Base-by-base conservation (phyloP, 2,329 filamentous ascomycete genomes). In the Fusarium anthophilum region DNA sequence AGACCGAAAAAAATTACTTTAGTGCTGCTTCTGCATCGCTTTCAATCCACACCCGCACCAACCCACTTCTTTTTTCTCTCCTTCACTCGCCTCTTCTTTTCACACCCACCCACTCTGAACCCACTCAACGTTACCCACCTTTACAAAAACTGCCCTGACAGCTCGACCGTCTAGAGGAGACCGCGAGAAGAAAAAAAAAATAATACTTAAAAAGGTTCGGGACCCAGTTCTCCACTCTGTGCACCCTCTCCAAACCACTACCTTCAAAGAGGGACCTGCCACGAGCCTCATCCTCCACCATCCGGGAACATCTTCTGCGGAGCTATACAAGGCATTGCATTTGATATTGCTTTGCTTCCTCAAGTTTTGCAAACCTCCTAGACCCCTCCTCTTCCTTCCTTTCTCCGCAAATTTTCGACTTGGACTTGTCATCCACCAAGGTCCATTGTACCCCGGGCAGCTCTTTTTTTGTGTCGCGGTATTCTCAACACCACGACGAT, bases 161-260 rank as follows among this genome's bases (percentile, higher is more conserved):
- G 76, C 76, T 74, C 73, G 55, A 69, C 69, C 68, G 61, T 74
- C 67, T 54, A 39, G 66, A 69, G 48, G 47, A 70, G 66, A 70
- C 66, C 41, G 60, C 43, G 66, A 65, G 70, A 73, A 58, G 63
- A 68, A 66, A 72, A 78, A 37, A 81, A 81, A 82, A 82, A 59
- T 70, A 59, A 70, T 70, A 70, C 67, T 70, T 82, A 83, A 83
- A 83, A 84, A 83, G 81, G 79, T 81, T 80, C 80, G 77, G 82
- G 83, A 82, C 80, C 82, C 83, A 81, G 79, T 83, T 85, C 84
- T 83, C 84, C 84, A 85, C 84, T 82, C 81, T 80, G 71, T 72
- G 78, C 83, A 83, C 81, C 82, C 83, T 85, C 82, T 83, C 83
- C 83, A 82, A 82, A 84, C 81, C 83, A 84, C 81, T 82, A 80